Conservation (phyloP, 768 basidiomycete genomes). For the Russula vinacea region DNA sequence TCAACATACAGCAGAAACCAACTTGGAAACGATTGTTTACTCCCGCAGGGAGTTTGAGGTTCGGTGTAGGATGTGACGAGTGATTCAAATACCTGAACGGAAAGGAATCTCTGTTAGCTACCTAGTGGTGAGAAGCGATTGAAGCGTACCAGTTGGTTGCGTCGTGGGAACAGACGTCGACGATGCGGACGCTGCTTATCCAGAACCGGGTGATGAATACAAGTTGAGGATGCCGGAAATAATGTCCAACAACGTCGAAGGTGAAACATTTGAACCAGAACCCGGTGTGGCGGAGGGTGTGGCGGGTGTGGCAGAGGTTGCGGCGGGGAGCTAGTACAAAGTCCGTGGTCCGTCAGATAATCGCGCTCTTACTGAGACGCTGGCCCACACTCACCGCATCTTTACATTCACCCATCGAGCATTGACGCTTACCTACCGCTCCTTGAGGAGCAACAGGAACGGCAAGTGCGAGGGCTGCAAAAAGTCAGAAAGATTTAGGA, state of each 20-base stretch:
- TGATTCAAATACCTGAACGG: too few species aligned
- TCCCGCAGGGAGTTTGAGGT: background rate
- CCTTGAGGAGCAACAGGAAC: background rate
- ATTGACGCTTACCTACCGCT: background rate
- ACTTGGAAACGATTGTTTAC: background rate
- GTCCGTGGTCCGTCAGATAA: background rate
- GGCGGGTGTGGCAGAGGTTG: too few species aligned
- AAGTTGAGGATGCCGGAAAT: too few species aligned
- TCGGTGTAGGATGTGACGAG: background rate
- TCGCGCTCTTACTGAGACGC: background rate
- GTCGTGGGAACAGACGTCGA: too few species aligned
- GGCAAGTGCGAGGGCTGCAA: conserved; percentile 1
- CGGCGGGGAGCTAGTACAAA: too few species aligned
- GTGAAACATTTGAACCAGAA: too few species aligned
- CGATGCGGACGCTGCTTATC: too few species aligned
- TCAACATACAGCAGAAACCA: background rate
- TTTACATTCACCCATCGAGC: background rate
- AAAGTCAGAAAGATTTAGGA: background rate
- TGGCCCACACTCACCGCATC: background rate
- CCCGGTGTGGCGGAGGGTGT: background rate
- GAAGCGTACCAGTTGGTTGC: too few species aligned
- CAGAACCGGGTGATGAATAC: too few species aligned
- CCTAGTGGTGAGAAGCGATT: too few species aligned
- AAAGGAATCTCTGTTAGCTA: too few species aligned
- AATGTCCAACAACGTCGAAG: background rate